Conservation (phyloP, 306 rosid species). For the Comarum palustre region DNA sequence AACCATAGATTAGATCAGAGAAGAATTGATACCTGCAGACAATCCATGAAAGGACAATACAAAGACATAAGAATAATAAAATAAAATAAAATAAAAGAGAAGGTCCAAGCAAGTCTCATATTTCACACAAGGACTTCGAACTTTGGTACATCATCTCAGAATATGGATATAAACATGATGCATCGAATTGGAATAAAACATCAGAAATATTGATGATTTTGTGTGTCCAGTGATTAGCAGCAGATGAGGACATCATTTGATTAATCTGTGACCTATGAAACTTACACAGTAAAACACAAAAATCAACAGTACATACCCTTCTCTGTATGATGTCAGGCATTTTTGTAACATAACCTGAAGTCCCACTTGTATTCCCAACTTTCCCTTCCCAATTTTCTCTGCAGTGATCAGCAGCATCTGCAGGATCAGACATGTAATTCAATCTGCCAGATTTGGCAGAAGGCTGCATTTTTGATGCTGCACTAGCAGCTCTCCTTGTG, state of each 20-base stretch:
- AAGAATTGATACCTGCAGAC: conserved; percentile 5
- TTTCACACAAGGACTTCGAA: conserved; percentile 1
- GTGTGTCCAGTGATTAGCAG: conserved; percentile 7
- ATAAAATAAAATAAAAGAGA: background rate
- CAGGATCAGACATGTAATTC: conserved; percentile 52
- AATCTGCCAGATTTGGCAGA: conserved; percentile 69
- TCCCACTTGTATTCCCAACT: conserved; percentile 50
- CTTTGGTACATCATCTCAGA: background rate
- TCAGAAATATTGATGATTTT: conserved; percentile 10
- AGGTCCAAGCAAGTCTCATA: conserved; percentile 5
- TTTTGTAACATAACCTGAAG: conserved; percentile 47
- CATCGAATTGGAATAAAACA: background rate
- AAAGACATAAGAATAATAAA: background rate
- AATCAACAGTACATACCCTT: conserved; percentile 50
- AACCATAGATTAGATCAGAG: conserved; percentile 26
- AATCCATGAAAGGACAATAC: background rate
- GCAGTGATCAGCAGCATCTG: conserved; percentile 50
- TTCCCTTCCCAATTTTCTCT: conserved; percentile 72
- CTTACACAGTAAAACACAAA: conserved; percentile 6
- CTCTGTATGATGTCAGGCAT: conserved; percentile 83
- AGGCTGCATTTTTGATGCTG: conserved; percentile 56
- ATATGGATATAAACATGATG: conserved; percentile 1
- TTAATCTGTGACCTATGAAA: conserved; percentile 7
- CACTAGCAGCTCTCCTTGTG: conserved; percentile 57
- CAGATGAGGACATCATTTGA: conserved; percentile 19